Base-by-base conservation (phyloP, 257 asterid species). In the Mentha longifolia region DNA sequence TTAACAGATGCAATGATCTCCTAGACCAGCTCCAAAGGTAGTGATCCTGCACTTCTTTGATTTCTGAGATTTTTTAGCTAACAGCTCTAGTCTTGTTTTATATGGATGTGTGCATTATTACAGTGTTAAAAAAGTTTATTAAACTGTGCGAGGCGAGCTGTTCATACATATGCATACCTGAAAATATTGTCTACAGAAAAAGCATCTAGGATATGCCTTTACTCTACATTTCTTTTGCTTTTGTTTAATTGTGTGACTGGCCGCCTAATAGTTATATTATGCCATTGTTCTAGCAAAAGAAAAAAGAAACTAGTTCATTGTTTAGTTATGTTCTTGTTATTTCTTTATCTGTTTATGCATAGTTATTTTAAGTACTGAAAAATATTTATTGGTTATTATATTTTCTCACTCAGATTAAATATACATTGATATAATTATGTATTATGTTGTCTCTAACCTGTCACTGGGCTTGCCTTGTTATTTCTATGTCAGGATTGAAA, bases 11-110 rank as follows among this genome's bases (percentile, higher is more conserved):
- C 88, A 77, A 80, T 68, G 96, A 87, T 81, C 95, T 95, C 33
- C 85, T 84, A 60, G 96, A 82, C 66, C 88, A 87, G 85, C 78
- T 92, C 47, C 81, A 78, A 59, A 92, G 98, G 99, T 95, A 78
- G 76, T 45, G 9, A 10, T 55, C 31, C 33, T 33, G n/a, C 14
- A 19, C 13, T 35, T 20, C 8, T 51, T 42, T 42, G 45, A 15
- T 70, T 55, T 77, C 61, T 65, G 16, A 28, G 50, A 16, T 22
- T 9, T 19, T 17, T 70, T 20, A 41, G 39, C 8, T 9, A 60
- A 54, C 39, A 66, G 49, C 25, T 39, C 22, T 28, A 13, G 16
- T 46, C 41, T 58, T 70, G 49, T 7, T 47, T 55, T 25, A 45
- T 9, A 22, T 11, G 35, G 25, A 35, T 1, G 0, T 35, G 1